Evolutionary conservation across 345 rosid species (phyloP).

Genomic region (Firmiana major): DNA sequence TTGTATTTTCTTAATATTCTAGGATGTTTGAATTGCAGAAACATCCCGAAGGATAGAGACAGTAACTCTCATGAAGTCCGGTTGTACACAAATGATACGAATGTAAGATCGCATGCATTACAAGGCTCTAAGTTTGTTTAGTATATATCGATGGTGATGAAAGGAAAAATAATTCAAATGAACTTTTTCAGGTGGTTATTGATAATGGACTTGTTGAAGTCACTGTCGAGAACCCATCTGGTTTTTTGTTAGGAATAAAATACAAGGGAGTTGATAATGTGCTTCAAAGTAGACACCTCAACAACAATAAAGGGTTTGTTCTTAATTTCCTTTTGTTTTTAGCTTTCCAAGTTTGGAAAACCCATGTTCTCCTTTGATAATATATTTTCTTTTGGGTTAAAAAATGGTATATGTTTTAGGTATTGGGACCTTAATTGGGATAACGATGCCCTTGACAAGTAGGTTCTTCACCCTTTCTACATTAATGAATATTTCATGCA

Average conservation of each 20-base stretch:
- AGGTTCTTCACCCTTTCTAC: constrained; percentile 9
- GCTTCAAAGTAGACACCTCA: constrained; percentile 29
- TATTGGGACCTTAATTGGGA: constrained; percentile 91
- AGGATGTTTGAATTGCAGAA: constrained; percentile 10
- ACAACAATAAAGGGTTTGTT: constrained; percentile 56
- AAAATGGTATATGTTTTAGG: constrained; percentile 25
- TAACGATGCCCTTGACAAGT: constrained; percentile 40
- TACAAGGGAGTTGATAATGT: constrained; percentile 61
- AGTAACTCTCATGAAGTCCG: background rate
- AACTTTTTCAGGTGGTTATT: constrained; percentile 49
- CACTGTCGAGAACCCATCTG: constrained; percentile 54
- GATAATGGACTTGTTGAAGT: constrained; percentile 66
- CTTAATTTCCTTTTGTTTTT: background rate
- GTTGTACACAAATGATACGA: background rate
- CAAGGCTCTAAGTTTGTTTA: too few species aligned
- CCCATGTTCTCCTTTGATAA: background rate
- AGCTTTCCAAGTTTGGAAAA: background rate
- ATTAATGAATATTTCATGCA: background rate
- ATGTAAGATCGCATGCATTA: background rate
- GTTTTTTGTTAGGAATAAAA: constrained; percentile 54
- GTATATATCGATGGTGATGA: background rate
- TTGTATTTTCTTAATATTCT: too few species aligned
- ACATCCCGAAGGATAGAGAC: background rate
- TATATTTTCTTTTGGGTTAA: background rate
- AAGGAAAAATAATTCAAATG: background rate